Evolutionary conservation across 768 basidiomycete genomes (phyloP), one percentile per base, ranked within the genome.

Genomic region (Lyophyllum atratum): DNA sequence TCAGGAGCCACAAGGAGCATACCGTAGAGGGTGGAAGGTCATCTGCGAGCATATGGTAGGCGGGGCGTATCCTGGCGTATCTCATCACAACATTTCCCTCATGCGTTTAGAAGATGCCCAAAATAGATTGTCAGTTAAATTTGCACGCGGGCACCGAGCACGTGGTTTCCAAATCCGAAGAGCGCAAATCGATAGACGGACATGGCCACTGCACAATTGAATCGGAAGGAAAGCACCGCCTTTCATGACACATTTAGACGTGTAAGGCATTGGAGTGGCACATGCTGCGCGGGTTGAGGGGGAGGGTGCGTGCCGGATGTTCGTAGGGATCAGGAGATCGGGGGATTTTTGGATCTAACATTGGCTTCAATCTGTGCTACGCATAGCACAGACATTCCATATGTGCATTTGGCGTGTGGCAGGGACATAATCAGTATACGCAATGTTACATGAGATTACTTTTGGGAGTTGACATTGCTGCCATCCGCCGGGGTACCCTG

Each of bases 391-490:
- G 39, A 28, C 2, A 46, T 46, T 4, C 45, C 15, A 26, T 28
- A 8, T 28, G 25, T 28, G 12, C 24, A 46, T 7, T n/a, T 46
- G 45, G 19, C 39, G 5, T 2, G 26, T 28, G 25, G 2, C 45
- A 24, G 17, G 15, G 24, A 46, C 12, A 46, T 9, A 7, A 14
- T 46, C 17, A 17, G n/a, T 46, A 25, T 26, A 34, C 25, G 17
- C n/a, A 31, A 43, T 52, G n/a, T 37, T 52, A 54, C 52, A 24
- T 12, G 37, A 28, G 2, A 42, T 59, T 49, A 61, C 15, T 57
- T 55, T 49, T 58, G 33, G 42, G 55, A 56, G 24, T 19, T 65
- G 59, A 64, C 68, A 53, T 60, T 55, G 29, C 61, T 53, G 50
- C 59, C 43, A 56, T 55, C 59, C 46, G 69, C 49, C 26, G 48